Base-by-base conservation (phyloP, 192 early-diverging fungal genomes). In the Cladochytrium replicatum region DNA sequence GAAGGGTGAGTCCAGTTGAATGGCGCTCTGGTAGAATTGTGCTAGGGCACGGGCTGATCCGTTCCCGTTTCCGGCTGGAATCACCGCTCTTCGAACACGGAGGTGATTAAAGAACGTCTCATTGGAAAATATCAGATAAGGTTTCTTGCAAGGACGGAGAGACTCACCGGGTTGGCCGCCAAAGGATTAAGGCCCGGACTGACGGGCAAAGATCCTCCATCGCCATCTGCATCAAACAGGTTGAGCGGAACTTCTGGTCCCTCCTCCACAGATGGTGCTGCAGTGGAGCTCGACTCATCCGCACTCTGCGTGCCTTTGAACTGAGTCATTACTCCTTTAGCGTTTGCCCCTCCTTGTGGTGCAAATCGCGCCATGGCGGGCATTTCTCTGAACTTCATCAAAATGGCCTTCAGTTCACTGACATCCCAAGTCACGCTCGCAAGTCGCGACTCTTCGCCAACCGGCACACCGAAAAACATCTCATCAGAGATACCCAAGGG, bases 1-100 rank as follows among this genome's bases (percentile, higher is more conserved):
- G n/a, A n/a, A n/a, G n/a, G n/a, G n/a, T n/a, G n/a, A n/a, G n/a
- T n/a, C n/a, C n/a, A n/a, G n/a, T n/a, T n/a, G n/a, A n/a, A n/a
- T n/a, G n/a, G n/a, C n/a, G n/a, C n/a, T n/a, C n/a, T 25, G 24
- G 38, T 53, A 41, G 41, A 63, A 32, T 19, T 46, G 21, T 4
- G 32, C 40, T 24, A 63, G 38, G 11, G 32, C 61, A 8, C 27
- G 23, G 11, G 61, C 61, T 6, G 61, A 60, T 9, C 59, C 43
- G 50, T 63, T 52, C 6, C 61, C 61, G 31, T 61, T 63, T 7
- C 56, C 61, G n/a, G 61, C 52, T 8, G 61, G 61, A 30, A 63
- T 53, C 29, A 63, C 56, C 2, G 48, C 39, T 0, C 51, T 30
- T 6, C 61, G 46, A 4, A 63, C 21, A 4, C 15, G 19, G 4